Evolutionary conservation across 140 eudicot genomes (phyloP), one percentile per base, ranked within the genome.

Genomic region (Senecio squalidus): DNA sequence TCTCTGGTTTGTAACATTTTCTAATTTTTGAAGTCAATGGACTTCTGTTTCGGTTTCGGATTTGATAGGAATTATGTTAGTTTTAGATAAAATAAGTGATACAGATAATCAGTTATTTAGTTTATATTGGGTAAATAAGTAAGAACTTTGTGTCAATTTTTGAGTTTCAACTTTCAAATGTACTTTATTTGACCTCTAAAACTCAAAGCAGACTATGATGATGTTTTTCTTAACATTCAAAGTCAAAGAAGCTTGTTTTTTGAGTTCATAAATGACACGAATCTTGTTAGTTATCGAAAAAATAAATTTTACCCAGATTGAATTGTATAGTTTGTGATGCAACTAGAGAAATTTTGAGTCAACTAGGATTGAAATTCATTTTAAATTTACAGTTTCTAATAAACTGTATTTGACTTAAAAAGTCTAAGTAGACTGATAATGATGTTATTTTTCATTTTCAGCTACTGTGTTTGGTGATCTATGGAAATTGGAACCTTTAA

Each of bases 381-480:
- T 5, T 0, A 6, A 25, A 39, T 5, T 0, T 25, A 1, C 44
- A 18, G 54, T 53, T 53, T 20, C 10, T 5, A 6, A 1, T 23
- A 26, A 11, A 6, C 30, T 2, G 39, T 44, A 18, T 6, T 53
- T 66, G 45, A 66, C 62, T 13, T 4, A 1, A 11, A 53, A 53
- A 39, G 33, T 66, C 70, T 49, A 64, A 24, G 15, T 4, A 23
- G 9, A 67, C 9, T 36, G 45, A 25, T 52, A 36, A 18, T 68
- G 34, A 39, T 36, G 66, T 15, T 14, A 9, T 17, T 69, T 9
- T 50, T 50, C 26, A 36, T 44, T 64, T 67, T 6, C 79, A 77
- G 83, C 76, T 52, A 72, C 76, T 62, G 76, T 77, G n/a, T 77
- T 77, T 73, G 79, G 79, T 14, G 83, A 77, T 28, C 48, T 77